phyloP scores from a whole-genome alignment of 257 asterid genomes.

The Anisodus tanguticus region DNA sequence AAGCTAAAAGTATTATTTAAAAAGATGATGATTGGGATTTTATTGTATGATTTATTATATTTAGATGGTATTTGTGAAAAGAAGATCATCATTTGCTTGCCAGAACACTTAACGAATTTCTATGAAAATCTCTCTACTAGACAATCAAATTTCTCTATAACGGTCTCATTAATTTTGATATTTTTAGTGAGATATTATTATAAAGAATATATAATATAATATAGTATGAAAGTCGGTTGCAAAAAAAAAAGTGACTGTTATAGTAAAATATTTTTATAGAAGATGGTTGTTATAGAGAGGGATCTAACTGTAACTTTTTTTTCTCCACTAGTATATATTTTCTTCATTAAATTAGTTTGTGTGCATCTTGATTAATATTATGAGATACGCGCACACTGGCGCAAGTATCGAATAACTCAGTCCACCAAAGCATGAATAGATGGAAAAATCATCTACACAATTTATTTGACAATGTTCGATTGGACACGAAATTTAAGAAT shows the following conservation, averaged over 20 bases:
- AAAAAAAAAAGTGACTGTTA: too few species aligned
- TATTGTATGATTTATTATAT: neutral
- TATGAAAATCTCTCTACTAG: neutral
- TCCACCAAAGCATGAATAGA: neutral
- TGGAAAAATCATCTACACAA: neutral
- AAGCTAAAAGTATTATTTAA: constrained; percentile 18
- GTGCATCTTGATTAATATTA: neutral
- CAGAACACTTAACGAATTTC: neutral
- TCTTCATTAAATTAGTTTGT: neutral
- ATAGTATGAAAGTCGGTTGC: too few species aligned
- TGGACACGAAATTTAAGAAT: neutral
- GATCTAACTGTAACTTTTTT: too few species aligned
- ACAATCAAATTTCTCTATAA: too few species aligned
- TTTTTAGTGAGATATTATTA: too few species aligned
- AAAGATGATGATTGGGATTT: constrained; percentile 28
- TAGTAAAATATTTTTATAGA: too few species aligned
- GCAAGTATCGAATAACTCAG: neutral
- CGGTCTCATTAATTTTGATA: too few species aligned
- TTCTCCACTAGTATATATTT: neutral
- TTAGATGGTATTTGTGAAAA: constrained; percentile 1
- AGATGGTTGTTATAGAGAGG: too few species aligned
- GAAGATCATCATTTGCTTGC: neutral
- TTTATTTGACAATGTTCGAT: neutral
- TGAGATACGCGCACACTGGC: neutral
- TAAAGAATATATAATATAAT: too few species aligned